Base-by-base conservation (phyloP, 768 basidiomycete genomes). In the Suillus alpinus region DNA sequence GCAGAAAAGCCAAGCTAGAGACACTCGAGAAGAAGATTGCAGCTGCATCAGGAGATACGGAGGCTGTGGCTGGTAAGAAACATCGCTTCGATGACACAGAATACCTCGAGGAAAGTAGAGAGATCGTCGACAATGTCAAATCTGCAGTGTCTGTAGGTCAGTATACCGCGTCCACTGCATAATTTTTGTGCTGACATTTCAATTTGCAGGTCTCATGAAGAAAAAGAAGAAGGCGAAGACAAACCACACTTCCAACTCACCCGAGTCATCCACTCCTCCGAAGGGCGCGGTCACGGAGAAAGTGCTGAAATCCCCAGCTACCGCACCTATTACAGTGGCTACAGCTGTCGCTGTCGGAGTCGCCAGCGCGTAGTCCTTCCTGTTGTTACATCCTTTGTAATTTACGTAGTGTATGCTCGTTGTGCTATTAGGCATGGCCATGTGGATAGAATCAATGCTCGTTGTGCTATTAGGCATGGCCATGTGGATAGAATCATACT, bases 81-180 rank as follows among this genome's bases (percentile, higher is more conserved):
- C 91, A 92, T 66, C 84, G 92, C 31, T 87, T 98, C 50, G 95
- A 98, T 53, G 96, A 99, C 68, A 88, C 86, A 3, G 90, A 94
- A 72, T 99, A 90, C 70, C 71, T 99, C 41, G 95, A 98, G 71
- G 88, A 96, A 76, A 94, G 88, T 67, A 80, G 84, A 72, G 94
- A 97, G 68, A 85, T 98, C 31, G 92, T 94, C 2, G 95, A 96
- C 65, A 86, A 83, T 64, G 95, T 98, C 32, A 92, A 92, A 78
- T 93, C 82, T 59, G 96, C 96, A 4, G 96, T 99, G 13, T 81
- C 88, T 51, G 83, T 85, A 40, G 96, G 93, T 93, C 71, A 65
- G 82, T 74, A 16, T 13, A 10, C 32, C 4, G 57, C 7, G 31
- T 34, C 29, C 12, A 0, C 4, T 13, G n/a, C 4, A 18, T 65